Conservation (phyloP, 1,284 basidiomycete species). For the Phlebopus sp. region DNA sequence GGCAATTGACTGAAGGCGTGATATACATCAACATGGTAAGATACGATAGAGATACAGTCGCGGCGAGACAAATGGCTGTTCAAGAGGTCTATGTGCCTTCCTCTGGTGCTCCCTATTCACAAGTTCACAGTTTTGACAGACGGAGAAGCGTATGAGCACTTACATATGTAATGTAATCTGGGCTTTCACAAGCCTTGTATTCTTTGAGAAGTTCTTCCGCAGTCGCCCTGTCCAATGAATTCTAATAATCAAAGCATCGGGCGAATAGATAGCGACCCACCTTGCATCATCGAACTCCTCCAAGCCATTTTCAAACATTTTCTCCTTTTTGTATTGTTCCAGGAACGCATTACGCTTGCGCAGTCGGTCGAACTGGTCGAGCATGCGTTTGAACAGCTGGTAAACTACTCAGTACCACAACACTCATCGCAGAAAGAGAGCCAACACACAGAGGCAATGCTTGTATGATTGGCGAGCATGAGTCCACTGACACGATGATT, state of each 20-base stretch:
- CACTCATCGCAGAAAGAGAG: neutral
- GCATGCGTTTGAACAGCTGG: slow-evolving; percentile 92
- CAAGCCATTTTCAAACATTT: slow-evolving; percentile 86
- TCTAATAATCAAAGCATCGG: neutral
- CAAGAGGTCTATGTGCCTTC: neutral
- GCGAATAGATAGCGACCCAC: slow-evolving; percentile 37
- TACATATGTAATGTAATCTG: slow-evolving; percentile 86
- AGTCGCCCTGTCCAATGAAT: slow-evolving; percentile 55
- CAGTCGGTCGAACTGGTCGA: slow-evolving; percentile 93
- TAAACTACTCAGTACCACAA: neutral
- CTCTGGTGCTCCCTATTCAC: slow-evolving; percentile 15
- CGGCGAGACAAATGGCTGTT: neutral
- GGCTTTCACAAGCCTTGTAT: slow-evolving; percentile 89
- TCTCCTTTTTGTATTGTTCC: slow-evolving; percentile 97
- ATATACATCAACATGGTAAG: slow-evolving; percentile 11
- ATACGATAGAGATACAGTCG: neutral
- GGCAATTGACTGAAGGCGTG: slow-evolving; percentile 1
- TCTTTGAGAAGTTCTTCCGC: slow-evolving; percentile 86
- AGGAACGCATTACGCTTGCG: slow-evolving; percentile 91
- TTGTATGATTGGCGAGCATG: slow-evolving; percentile 99
- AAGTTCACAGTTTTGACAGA: neutral
- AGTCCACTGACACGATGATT: slow-evolving; percentile 94
- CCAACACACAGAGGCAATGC: slow-evolving; percentile 81
- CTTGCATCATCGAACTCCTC: slow-evolving; percentile 95
- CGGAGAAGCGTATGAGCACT: slow-evolving; percentile 22